phyloP scores from a whole-genome alignment of 805 yeast species.

The Yarrowia divulgata region DNA sequence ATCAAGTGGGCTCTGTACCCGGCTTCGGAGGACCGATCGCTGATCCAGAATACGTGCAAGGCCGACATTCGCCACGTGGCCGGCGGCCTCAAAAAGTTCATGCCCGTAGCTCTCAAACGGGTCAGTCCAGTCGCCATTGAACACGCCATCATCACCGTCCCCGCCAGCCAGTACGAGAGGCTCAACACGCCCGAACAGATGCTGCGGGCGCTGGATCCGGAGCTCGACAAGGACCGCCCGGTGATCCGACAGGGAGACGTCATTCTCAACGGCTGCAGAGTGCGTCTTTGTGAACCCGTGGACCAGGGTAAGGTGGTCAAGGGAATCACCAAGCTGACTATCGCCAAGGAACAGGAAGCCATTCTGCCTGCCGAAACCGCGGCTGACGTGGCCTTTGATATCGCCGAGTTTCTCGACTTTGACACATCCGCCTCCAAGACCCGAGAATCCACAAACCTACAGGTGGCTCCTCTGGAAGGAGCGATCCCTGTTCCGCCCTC shows the following conservation, averaged over 20 bases:
- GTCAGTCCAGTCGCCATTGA: slow-evolving; percentile 49
- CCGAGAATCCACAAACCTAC: slow-evolving; percentile 44
- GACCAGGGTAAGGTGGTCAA: slow-evolving; percentile 65
- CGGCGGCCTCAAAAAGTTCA: slow-evolving; percentile 39
- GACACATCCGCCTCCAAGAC: slow-evolving; percentile 8
- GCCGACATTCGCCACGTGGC: slow-evolving; percentile 31
- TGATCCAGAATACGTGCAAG: slow-evolving; percentile 5
- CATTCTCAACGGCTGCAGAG: slow-evolving; percentile 57
- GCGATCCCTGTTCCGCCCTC: slow-evolving; percentile 42
- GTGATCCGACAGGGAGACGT: slow-evolving; percentile 55
- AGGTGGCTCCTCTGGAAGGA: slow-evolving; percentile 40
- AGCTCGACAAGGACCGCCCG: slow-evolving; percentile 48
- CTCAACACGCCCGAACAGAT: slow-evolving; percentile 13
- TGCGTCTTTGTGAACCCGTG: slow-evolving; percentile 73
- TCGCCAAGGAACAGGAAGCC: slow-evolving; percentile 53
- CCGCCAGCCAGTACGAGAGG: slow-evolving; percentile 57
- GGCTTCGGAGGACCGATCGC: slow-evolving; percentile 2
- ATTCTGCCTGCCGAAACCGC: not conserved
- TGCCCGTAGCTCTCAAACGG: slow-evolving; percentile 41
- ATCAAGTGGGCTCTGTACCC: slow-evolving; percentile 38
- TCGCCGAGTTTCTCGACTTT: slow-evolving; percentile 18
- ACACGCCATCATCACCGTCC: slow-evolving; percentile 54
- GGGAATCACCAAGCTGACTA: slow-evolving; percentile 58
- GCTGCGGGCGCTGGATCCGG: slow-evolving; percentile 40
- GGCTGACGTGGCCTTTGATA: slow-evolving; percentile 16